phyloP scores from a whole-genome alignment of 768 basidiomycete species.

The Hemileccinum rubropunctum region DNA sequence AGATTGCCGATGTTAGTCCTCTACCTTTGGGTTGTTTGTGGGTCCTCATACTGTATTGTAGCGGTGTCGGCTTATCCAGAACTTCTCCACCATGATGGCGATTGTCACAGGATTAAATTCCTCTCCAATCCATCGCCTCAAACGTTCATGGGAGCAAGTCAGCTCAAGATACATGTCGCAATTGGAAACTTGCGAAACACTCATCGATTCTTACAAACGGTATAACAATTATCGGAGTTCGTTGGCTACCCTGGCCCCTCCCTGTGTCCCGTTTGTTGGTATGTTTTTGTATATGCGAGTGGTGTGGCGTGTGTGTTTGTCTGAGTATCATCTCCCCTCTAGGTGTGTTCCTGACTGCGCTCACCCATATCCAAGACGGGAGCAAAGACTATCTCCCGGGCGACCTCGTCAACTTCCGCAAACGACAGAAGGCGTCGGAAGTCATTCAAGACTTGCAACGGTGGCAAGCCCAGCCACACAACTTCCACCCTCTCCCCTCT shows the following conservation, averaged over 20 bases:
- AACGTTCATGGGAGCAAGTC: constrained; percentile 63
- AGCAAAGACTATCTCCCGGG: constrained; percentile 48
- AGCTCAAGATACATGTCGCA: constrained; percentile 45
- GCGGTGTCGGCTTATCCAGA: constrained; percentile 62
- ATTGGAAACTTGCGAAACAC: constrained; percentile 52
- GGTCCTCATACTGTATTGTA: constrained; percentile 24
- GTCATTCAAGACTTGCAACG: constrained; percentile 56
- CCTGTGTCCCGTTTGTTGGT: constrained; percentile 74
- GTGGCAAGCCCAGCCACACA: constrained; percentile 55
- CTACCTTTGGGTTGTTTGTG: neutral
- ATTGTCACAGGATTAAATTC: constrained; percentile 67
- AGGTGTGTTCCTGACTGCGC: constrained; percentile 59
- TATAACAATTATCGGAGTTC: constrained; percentile 60
- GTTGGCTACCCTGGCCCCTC: constrained; percentile 54
- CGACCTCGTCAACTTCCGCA: constrained; percentile 56
- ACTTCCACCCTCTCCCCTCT: constrained; percentile 42
- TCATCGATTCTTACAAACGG: constrained; percentile 65
- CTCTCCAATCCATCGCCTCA: constrained; percentile 60
- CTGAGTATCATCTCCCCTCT: neutral
- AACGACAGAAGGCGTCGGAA: constrained; percentile 52
- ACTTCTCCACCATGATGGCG: constrained; percentile 67
- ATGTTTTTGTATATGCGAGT: constrained; percentile 11
- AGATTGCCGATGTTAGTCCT: constrained; percentile 55
- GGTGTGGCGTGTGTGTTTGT: neutral
- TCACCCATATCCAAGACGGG: constrained; percentile 63